A percentile compares a stretch with the other conserved stretches of the same genome.
Conservation (phyloP, 495 filamentous ascomycete genomes). For the Viridothelium virens region DNA sequence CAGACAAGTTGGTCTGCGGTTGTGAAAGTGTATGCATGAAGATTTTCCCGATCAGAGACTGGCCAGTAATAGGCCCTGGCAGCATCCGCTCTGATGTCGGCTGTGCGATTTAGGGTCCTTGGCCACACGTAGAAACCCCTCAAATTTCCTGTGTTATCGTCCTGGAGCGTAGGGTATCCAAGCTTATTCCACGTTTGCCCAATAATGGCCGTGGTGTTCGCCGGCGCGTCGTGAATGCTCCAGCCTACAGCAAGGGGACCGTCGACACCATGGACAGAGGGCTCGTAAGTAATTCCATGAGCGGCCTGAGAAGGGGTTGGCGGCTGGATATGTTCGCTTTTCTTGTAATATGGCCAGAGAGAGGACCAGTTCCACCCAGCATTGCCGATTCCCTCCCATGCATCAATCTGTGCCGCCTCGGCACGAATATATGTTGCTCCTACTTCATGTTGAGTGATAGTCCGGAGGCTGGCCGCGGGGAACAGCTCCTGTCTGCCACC, state of each 20-base stretch:
- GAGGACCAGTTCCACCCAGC: constrained; percentile 22
- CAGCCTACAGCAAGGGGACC: constrained; percentile 14
- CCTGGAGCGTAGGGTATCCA: background rate
- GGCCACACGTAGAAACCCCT: constrained; percentile 9
- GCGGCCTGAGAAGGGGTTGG: constrained; percentile 7
- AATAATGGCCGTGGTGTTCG: background rate
- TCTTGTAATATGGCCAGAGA: constrained; percentile 24
- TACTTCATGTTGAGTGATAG: background rate
- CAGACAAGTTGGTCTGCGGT: constrained; percentile 8
- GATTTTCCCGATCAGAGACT: constrained; percentile 6
- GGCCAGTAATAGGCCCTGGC: constrained; percentile 14
- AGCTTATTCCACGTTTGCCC: constrained; percentile 4
- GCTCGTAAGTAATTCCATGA: constrained; percentile 3
- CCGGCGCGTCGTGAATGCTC: constrained; percentile 2
- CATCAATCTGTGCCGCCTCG: constrained; percentile 17
- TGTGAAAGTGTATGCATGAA: constrained; percentile 10
- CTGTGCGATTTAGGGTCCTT: constrained; percentile 4
- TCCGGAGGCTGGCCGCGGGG: background rate
- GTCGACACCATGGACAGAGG: constrained; percentile 8
- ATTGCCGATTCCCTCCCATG: constrained; percentile 25
- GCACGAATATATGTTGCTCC: constrained; percentile 11
- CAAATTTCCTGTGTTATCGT: constrained; percentile 6
- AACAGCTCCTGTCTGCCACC: background rate
- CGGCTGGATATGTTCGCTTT: constrained; percentile 15
- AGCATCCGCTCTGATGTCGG: constrained; percentile 13